Evolutionary conservation across 139 green algal species (phyloP).

Genomic region (Chlorella sp.): DNA sequence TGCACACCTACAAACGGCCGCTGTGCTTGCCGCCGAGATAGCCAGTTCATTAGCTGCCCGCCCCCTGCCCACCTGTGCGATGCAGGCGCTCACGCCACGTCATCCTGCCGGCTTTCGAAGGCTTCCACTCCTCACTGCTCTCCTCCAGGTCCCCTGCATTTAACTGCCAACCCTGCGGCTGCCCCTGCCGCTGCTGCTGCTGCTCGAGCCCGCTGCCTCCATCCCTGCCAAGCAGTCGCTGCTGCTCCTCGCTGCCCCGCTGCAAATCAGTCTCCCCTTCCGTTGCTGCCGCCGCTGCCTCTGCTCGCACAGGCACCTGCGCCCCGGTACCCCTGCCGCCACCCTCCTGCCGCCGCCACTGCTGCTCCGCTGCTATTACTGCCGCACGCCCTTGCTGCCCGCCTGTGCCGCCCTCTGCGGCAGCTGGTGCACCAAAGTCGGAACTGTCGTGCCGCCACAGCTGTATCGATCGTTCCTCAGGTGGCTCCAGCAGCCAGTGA

Average conservation of each 20-base stretch:
- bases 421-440: background rate
- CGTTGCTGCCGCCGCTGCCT: background rate
- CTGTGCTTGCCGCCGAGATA: no score
- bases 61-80: constrained; percentile 13
- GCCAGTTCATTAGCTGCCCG: no score
- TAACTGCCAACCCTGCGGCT: background rate
- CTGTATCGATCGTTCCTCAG: background rate
- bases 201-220: background rate
- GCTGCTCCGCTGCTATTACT: background rate
- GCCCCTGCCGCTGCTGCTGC: background rate
- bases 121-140: no score
- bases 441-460: constrained; percentile 33
- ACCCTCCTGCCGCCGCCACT: background rate
- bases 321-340: background rate
- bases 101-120: constrained; percentile 37
- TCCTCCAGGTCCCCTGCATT: background rate
- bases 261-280: background rate
- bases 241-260: background rate
- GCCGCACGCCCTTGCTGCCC: background rate
- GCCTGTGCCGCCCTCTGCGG: background rate
- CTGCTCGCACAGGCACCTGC: background rate
- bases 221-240: background rate
- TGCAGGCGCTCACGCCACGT: constrained; percentile 30
- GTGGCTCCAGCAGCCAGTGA: constrained; percentile 30
- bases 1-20: no score